Conservation (phyloP, 768 basidiomycete species). For the Gelatoporia subvermispora region DNA sequence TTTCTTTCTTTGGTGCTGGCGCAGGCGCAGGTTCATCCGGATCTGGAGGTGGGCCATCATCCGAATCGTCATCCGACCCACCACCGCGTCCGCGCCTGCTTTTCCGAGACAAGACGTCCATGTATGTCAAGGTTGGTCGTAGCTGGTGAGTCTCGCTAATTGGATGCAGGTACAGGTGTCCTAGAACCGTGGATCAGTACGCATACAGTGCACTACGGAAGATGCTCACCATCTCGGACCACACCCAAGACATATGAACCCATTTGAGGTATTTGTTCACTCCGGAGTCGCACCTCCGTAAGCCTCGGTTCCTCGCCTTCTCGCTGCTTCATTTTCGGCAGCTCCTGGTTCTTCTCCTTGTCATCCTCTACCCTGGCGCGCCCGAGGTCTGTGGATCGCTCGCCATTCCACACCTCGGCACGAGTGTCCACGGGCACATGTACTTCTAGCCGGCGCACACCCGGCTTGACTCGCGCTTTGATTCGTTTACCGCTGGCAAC, state of each 20-base stretch:
- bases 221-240: conserved; percentile 57
- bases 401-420: conserved; percentile 76
- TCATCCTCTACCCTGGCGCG: conserved; percentile 68
- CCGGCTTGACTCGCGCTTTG: conserved; percentile 64
- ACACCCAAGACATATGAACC: conserved; percentile 75
- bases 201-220: neutral
- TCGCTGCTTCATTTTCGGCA: conserved; percentile 33
- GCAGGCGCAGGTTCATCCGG: conserved; percentile 63
- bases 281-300: conserved; percentile 64
- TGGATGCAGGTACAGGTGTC: conserved; percentile 72
- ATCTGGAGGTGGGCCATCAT: conserved; percentile 76
- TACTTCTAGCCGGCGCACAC: conserved; percentile 60
- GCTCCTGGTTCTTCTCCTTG: conserved; percentile 69
- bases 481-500: conserved; percentile 69
- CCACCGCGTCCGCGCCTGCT: conserved; percentile 42
- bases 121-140: conserved; percentile 76
- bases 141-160: conserved; percentile 77
- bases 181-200: conserved; percentile 31
- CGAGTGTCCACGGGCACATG: conserved; percentile 81
- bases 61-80: conserved; percentile 63
- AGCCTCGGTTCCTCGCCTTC: conserved; percentile 59
- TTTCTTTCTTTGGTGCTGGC: conserved; percentile 51
- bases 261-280: conserved; percentile 63
- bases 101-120: conserved; percentile 69
- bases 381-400: conserved; percentile 63